These are phyloP conservation scores for Suillus brevipes DNA, from an alignment of 768 basidiomycete genomes.

Conservation along the genomic window DNA sequence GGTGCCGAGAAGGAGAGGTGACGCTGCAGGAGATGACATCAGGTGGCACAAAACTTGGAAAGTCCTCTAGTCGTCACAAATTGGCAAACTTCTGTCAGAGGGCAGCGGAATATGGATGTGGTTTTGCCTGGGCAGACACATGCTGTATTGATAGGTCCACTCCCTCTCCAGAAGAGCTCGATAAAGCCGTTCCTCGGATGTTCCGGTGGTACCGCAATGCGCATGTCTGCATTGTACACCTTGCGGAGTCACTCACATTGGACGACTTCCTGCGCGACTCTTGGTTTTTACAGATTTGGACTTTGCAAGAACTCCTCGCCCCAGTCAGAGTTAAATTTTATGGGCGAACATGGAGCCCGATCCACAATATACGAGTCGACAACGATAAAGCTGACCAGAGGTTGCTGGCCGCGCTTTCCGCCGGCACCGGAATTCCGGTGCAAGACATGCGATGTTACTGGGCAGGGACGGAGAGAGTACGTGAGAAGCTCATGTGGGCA, in stretches of 20 bases:
- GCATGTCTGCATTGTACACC: conserved; percentile 21
- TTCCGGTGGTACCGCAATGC: conserved; percentile 26
- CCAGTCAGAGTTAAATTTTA: conserved; percentile 24
- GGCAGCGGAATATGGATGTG: conserved; percentile 19
- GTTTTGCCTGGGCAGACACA: conserved; percentile 22
- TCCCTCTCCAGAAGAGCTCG: background rate
- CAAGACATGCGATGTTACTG: conserved; percentile 21
- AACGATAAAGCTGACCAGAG: conserved; percentile 24
- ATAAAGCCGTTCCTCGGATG: background rate
- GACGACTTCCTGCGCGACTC: conserved; percentile 10
- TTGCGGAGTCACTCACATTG: conserved; percentile 4
- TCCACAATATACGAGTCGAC: conserved; percentile 17
- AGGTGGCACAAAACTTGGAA: background rate
- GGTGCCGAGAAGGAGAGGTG: conserved; percentile 9
- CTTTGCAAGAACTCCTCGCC: conserved; percentile 21
- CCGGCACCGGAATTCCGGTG: conserved; percentile 14
- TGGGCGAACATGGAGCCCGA: conserved; percentile 17
- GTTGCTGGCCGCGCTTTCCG: conserved; percentile 17
- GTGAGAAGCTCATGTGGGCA: conserved; percentile 22
- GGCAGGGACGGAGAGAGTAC: conserved; percentile 21
- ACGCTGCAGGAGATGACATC: conserved; percentile 12
- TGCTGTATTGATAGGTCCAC: conserved; percentile 14
- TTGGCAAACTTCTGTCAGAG: conserved; percentile 12
- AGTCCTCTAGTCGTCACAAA: conserved; percentile 16
- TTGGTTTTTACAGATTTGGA: conserved; percentile 18